Base-by-base conservation (phyloP, 1,284 basidiomycete genomes). In the Cutaneotrichosporon arboriforme region DNA sequence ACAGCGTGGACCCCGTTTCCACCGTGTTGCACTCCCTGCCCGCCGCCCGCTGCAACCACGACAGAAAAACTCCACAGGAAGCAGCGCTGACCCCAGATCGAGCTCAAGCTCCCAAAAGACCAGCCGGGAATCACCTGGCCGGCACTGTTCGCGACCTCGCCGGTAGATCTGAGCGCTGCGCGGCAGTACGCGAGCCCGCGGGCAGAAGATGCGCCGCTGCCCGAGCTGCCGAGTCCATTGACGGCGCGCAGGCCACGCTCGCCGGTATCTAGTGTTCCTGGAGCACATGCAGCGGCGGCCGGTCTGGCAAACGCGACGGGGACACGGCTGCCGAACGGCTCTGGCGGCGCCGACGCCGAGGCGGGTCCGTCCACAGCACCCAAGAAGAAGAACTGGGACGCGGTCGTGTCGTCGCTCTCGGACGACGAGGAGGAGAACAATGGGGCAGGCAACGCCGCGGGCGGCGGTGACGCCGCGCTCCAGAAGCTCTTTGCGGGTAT, bases 51-150 rank as follows among this genome's bases (percentile, higher is more conserved):
- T 38, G 17, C 37, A 21, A 15, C 20, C 18, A 20, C 4, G 21
- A 8, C 23, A 7, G 8, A 23, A 20, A 18, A 40, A 4, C 10
- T 48, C 18, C n/a, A n/a, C n/a, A n/a, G n/a, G n/a, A n/a, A n/a
- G n/a, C n/a, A n/a, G n/a, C n/a, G 38, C 51, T 52, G 36, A 54
- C 43, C 10, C 2, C 58, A 74, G 73, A 69, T 74, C 43, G 73
- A 74, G 55, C 54, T 74, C 40, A 69, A 65, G 45, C 56, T 74
- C 8, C 55, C 58, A 21, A 74, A 74, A 55, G 59, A 56, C 21
- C 57, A 59, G 33, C 55, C 59, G 4, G 74, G 48, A 18, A 23
- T 69, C 41, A 70, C 87, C 57, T 96, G 92, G 92, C 48, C 47
- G 17, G 41, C 8, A 20, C 50, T 18, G 33, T 42, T 40, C 31